These are phyloP conservation scores for Candida cerambycidarum DNA, from an alignment of 805 yeast species.

Conservation along the genomic window DNA sequence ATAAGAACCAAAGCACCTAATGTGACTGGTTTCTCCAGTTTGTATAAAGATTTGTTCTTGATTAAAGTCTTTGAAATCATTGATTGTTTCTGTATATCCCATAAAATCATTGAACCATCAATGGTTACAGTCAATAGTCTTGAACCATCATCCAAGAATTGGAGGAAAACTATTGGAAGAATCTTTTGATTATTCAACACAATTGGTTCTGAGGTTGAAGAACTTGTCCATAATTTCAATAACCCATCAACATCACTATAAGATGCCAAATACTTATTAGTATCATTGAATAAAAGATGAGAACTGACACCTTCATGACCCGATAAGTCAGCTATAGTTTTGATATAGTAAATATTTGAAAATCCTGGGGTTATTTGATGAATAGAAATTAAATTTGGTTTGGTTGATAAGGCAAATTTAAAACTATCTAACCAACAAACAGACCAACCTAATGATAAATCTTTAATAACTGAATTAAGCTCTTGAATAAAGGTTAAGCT, in stretches of 20 bases:
- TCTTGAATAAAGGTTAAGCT: constrained; percentile 35
- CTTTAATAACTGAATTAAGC: constrained; percentile 14
- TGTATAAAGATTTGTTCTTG: constrained; percentile 24
- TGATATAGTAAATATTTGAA: constrained; percentile 3
- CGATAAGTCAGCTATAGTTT: constrained; percentile 31
- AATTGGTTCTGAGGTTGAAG: constrained; percentile 45
- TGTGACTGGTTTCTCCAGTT: constrained; percentile 4
- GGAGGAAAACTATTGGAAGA: constrained; percentile 53
- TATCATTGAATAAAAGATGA: constrained; percentile 51
- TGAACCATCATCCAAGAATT: constrained; percentile 47
- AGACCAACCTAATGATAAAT: constrained; percentile 35
- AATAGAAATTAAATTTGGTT: constrained; percentile 53
- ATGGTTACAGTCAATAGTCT: constrained; percentile 50
- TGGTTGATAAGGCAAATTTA: constrained; percentile 71
- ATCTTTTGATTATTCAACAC: constrained; percentile 27
- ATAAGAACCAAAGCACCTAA: constrained; percentile 47
- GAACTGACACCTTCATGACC: constrained; percentile 71
- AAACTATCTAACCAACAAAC: constrained; percentile 72
- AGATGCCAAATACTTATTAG: constrained; percentile 59
- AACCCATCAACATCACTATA: constrained; percentile 71
- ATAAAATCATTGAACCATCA: constrained; percentile 68
- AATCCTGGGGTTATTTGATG: constrained; percentile 35
- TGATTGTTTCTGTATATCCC: constrained; percentile 49
- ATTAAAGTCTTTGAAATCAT: constrained; percentile 14
- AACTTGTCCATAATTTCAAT: constrained; percentile 75